Evolutionary conservation across 2,329 filamentous ascomycete genomes (phyloP), one percentile per base, ranked within the genome.

Genomic region (Gaeumannomyces sp.): DNA sequence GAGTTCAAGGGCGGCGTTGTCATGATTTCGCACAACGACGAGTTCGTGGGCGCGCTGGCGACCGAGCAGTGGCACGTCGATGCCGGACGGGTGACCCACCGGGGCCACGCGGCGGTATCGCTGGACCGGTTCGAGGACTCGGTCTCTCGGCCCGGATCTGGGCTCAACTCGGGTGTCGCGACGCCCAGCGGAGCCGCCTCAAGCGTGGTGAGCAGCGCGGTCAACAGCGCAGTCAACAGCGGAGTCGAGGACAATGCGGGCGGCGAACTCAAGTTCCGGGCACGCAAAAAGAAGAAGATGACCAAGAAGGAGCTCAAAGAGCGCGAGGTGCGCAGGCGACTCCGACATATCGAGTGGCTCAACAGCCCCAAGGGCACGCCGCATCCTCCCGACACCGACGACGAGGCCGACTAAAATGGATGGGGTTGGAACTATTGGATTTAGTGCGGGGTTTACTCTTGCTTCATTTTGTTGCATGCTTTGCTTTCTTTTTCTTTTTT

Each of bases 1-100:
- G 95, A 98, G 75, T 99, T 96, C 87, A 96, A 93, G 82, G 95
- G 95, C 70, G 95, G 95, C 77, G 95, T 99, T 2, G 93, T 99
- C 69, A 96, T 99, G 89, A 99, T 99, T 78, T 97, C 93, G 67
- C 95, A 99, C 81, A 98, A 99, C 85, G 93, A 98, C 75, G 95
- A 99, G 77, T 99, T 99, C 73, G 93, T 99, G 63, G 93, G 94
- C 66, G 94, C 94, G 3, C 87, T 99, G 14, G 95, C 95, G 79
- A 91, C 91, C 4, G 96, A 99, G 81, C 93, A 98, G 79, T 96
- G 95, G 91, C 91, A 96, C 77, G 92, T 99, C 69, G 89, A 87
- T 64, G 92, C 94, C 72, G 95, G 95, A 2, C 89, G 90, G 62
- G 89, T 99, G 67, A 90, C 92, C 2, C 89, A 93, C 78, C 92